Conservation (phyloP, 148 eudicot genomes). For the Hydrangea macrophylla region DNA sequence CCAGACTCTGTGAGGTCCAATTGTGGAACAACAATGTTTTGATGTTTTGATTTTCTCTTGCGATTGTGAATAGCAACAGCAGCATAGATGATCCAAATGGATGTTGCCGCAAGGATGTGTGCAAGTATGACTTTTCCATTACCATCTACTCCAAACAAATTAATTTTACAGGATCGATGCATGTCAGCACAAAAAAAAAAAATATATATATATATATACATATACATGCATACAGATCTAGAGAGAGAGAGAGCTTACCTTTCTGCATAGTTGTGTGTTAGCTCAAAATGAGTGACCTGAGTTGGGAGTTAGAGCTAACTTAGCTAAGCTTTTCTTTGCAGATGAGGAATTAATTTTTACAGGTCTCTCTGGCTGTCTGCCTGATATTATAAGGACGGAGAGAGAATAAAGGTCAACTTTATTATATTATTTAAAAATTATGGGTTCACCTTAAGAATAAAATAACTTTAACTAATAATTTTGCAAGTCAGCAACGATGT, state of each 20-base stretch:
- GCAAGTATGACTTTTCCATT: constrained; percentile 19
- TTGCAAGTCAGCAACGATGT: no score
- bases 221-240: neutral
- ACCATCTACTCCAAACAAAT: constrained; percentile 11
- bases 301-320: neutral
- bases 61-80: constrained; percentile 17
- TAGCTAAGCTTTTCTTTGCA: no score
- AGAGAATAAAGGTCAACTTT: no score
- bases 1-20: constrained; percentile 47
- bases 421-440: no score
- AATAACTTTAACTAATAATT: no score
- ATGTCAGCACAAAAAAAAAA: no score
- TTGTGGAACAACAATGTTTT: constrained; percentile 35
- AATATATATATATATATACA: neutral
- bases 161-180: neutral
- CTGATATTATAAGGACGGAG: no score
- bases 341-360: no score
- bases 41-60: constrained; percentile 6
- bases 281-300: neutral
- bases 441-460: no score
- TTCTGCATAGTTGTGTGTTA: neutral
- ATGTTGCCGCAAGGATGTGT: constrained; percentile 28
- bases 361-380: no score
- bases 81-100: constrained; percentile 31
- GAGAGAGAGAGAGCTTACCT: neutral